These are phyloP conservation scores for Trebouxia sp. DNA, from an alignment of 139 green algal genomes.

Conservation along the genomic window DNA sequence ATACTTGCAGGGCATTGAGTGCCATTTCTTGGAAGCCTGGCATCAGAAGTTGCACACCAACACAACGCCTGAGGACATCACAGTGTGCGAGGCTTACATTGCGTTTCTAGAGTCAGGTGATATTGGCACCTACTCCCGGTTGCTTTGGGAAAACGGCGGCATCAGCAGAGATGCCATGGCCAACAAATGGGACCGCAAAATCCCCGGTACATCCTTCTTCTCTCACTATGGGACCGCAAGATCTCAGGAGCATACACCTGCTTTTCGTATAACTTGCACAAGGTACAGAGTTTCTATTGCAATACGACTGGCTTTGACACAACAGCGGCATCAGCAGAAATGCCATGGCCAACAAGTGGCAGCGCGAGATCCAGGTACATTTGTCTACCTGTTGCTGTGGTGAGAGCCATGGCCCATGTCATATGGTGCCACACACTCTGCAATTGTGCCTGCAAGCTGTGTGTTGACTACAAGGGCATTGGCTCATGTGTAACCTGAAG, in stretches of 20 bases:
- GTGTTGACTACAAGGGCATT: no score
- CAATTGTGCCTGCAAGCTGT: no score
- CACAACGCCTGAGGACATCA: conserved; percentile 94
- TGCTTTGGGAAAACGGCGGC: conserved; percentile 75
- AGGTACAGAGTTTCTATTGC: no score
- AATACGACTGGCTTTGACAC: conserved; percentile 80
- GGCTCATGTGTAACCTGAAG: no score
- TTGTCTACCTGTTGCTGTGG: no score
- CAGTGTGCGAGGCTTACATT: conserved; percentile 86
- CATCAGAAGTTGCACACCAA: conserved; percentile 99
- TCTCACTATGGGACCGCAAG: not conserved
- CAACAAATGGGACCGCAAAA: conserved; percentile 43
- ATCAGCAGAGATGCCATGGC: conserved; percentile 74
- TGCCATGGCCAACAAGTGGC: conserved; percentile 56
- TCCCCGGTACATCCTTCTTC: not conserved
- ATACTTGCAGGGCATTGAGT: conserved; percentile 74
- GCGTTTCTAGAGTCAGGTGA: conserved; percentile 66
- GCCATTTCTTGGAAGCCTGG: conserved; percentile 91
- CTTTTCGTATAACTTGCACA: no score
- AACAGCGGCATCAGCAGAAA: conserved; percentile 65
- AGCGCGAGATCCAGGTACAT: not conserved
- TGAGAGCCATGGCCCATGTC: no score
- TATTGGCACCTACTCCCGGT: conserved; percentile 65
- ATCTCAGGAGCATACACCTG: no score
- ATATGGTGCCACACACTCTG: no score